A percentile compares a stretch with the other conserved stretches of the same genome.
Evolutionary conservation across 306 rosid species (phyloP).

Genomic region (Fragaria iinumae): DNA sequence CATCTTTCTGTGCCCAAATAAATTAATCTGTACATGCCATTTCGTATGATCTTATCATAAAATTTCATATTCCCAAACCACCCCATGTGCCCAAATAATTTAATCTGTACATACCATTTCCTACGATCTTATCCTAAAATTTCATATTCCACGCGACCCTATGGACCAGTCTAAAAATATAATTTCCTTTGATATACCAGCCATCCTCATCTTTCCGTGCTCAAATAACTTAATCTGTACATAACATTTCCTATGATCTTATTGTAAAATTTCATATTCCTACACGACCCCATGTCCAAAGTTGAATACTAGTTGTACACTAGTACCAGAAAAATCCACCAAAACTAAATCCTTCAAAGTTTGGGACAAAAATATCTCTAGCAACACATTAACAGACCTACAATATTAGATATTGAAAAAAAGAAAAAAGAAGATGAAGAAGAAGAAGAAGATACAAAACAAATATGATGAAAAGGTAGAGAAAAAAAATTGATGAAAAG

Average conservation of each 20-base stretch:
- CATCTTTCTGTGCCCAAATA: constrained; percentile 5
- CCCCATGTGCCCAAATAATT: not conserved
- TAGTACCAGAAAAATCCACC: not conserved
- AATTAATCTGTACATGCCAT: not conserved
- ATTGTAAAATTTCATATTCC: not conserved
- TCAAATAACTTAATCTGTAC: not conserved
- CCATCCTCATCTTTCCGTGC: not conserved
- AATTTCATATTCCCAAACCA: not conserved
- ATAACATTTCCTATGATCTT: not conserved
- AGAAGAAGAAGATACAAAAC: not conserved
- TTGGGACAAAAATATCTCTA: not conserved
- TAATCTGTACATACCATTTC: not conserved
- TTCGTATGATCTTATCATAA: not conserved
- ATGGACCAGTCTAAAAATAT: too few relatives aligned
- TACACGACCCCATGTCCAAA: not conserved
- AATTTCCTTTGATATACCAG: too few relatives aligned
- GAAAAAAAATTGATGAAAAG: not conserved
- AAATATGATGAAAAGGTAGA: not conserved
- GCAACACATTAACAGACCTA: not conserved
- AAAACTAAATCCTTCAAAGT: not conserved
- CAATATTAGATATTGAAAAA: not conserved
- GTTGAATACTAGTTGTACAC: not conserved
- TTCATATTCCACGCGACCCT: not conserved
- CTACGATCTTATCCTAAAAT: not conserved
- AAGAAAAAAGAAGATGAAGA: too few relatives aligned